Percentiles rank a stretch among this genome's conserved stretches.
Conservation (phyloP, 2,329 filamentous ascomycete genomes). For the Arthroderma sp. region DNA sequence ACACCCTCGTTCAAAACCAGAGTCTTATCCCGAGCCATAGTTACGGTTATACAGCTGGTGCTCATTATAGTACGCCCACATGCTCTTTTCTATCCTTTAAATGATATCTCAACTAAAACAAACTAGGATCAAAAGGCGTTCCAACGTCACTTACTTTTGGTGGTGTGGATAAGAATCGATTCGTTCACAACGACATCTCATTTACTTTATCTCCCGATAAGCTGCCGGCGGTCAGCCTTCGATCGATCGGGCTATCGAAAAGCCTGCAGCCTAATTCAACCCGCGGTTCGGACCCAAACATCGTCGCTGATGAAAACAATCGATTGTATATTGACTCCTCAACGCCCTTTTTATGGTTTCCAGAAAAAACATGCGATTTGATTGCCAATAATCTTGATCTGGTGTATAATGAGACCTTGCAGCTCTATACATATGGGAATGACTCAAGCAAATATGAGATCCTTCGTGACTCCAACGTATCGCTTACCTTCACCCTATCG, state of each 20-base stretch:
- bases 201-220: slow-evolving; percentile 19
- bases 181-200: slow-evolving; percentile 15
- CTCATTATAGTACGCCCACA: slow-evolving; percentile 16
- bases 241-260: slow-evolving; percentile 16
- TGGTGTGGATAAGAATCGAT: slow-evolving; percentile 21
- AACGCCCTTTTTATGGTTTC: slow-evolving; percentile 29
- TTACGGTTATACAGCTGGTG: slow-evolving; percentile 23
- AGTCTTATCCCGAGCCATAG: slow-evolving; percentile 18
- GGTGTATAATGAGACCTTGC: slow-evolving; percentile 21
- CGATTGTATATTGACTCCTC: slow-evolving; percentile 28
- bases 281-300: background rate
- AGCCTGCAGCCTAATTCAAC: slow-evolving; percentile 3
- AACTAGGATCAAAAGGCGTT: slow-evolving; percentile 16
- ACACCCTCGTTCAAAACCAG: slow-evolving; percentile 16
- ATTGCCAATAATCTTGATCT: slow-evolving; percentile 26
- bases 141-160: slow-evolving; percentile 21
- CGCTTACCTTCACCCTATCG: slow-evolving; percentile 24
- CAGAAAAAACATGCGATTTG: slow-evolving; percentile 21
- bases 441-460: slow-evolving; percentile 11
- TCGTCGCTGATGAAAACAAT: slow-evolving; percentile 11
- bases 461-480: slow-evolving; percentile 18
- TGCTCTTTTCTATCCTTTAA: slow-evolving; percentile 1
- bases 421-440: slow-evolving; percentile 24
- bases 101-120: background rate
- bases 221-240: slow-evolving; percentile 20